Evolutionary conservation across 2,329 filamentous ascomycete genomes (phyloP), one percentile per base, ranked within the genome.

Genomic region (Acarospora socialis): DNA sequence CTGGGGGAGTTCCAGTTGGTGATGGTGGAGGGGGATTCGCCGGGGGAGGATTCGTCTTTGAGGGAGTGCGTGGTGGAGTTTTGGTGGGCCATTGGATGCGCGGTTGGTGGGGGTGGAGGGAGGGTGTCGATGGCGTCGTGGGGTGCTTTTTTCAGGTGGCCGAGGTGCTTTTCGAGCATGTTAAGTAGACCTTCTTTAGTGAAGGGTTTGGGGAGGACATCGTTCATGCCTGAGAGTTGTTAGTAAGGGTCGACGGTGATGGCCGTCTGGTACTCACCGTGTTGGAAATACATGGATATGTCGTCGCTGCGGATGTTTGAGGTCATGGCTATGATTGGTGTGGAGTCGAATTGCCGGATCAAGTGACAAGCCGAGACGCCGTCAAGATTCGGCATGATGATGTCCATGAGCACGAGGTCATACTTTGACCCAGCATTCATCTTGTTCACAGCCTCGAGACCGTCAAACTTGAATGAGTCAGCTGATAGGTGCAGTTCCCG

Each of bases 271-370:
- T 9, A 48, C 77, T 63, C 68, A 90, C 86, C 90, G 59, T 92
- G 86, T 47, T 87, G 77, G 60, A 94, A 95, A 53, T 98, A 98
- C 60, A 92, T 86, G 33, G 87, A 81, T 39, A 95, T 92, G 52
- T 98, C 90, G 48, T 94, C 87, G 38, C 83, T 86, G 42, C 90
- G 73, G 42, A 98, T 95, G 51, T 95, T 98, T 3, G 87, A 94
- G 3, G 90, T 98, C 90, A 98, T 95, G 28, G 90, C 90, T 36
- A 98, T 82, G 46, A 98, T 92, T 0, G 90, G 90, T 4, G 76
- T 72, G 21, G 74, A 72, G 41, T 84, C 76, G 40, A 87, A 82
- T 49, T 93, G 81, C 32, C 87, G 75, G 43, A 98, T 94, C 40
- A 93, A 74, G 48, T 90, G 81, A 35, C 84, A 93, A 3, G 90